Conservation (phyloP, 176 grass and related monocot species). For the Tuctoria greenei region DNA sequence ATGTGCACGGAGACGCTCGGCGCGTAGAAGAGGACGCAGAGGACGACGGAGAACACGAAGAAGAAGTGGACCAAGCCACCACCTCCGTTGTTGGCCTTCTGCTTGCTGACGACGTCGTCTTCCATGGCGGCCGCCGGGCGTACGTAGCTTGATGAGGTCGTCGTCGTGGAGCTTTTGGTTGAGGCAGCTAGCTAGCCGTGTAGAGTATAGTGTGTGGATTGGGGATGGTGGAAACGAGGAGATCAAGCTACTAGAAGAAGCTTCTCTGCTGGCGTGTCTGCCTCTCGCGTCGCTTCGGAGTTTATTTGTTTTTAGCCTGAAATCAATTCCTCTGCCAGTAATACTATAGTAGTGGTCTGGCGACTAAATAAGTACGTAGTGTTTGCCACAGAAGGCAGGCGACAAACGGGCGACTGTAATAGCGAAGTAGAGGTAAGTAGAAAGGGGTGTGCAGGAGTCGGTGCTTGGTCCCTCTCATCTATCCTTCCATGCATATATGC, state of each 20-base stretch:
- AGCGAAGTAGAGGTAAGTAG: not conserved
- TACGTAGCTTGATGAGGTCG: not conserved
- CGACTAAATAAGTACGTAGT: no score
- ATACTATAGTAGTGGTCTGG: no score
- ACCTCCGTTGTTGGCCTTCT: not conserved
- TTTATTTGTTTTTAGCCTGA: no score
- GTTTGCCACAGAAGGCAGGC: not conserved
- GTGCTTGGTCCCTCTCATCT: constrained; percentile 19
- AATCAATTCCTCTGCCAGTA: no score
- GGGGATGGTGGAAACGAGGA: no score
- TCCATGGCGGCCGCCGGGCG: not conserved
- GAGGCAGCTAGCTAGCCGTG: not conserved
- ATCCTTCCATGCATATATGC: constrained; percentile 15
- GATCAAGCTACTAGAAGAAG: no score
- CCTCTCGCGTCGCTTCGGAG: no score
- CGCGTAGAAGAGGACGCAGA: constrained; percentile 48
- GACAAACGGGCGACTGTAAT: not conserved
- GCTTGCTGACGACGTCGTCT: not conserved
- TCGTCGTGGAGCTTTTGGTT: not conserved
- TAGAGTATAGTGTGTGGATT: not conserved
- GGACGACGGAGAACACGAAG: constrained; percentile 46
- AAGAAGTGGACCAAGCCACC: constrained; percentile 34
- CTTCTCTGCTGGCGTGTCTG: no score
- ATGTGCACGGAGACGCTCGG: constrained; percentile 19
- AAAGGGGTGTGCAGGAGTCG: not conserved